These are phyloP conservation scores for Candida caryicola DNA, from an alignment of 805 yeast genomes.

Conservation along the genomic window DNA sequence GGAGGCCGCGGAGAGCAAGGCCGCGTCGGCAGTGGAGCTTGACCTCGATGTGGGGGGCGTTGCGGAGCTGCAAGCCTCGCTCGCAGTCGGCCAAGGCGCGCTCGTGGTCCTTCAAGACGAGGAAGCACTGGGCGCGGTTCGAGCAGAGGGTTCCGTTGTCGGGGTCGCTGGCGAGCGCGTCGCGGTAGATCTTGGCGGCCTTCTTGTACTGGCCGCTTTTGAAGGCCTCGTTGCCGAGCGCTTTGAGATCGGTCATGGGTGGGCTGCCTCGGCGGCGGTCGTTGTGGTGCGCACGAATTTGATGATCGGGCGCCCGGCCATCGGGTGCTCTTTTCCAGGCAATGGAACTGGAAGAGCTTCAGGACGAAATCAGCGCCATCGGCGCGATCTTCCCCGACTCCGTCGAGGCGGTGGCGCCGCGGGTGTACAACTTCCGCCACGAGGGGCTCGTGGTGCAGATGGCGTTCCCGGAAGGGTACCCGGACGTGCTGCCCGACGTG, in stretches of 20 bases:
- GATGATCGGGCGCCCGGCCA: too few species aligned
- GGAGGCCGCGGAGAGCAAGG: constrained; percentile 32
- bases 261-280: too few species aligned
- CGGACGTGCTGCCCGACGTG: constrained; percentile 59
- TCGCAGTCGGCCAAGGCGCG: constrained; percentile 51
- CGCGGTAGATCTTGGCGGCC: constrained; percentile 54
- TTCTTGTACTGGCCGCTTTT: constrained; percentile 38
- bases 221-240: constrained; percentile 55
- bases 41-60: constrained; percentile 30
- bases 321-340: too few species aligned
- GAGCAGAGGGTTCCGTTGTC: constrained; percentile 56
- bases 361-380: constrained; percentile 77
- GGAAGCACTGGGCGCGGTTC: constrained; percentile 66
- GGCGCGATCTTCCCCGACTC: constrained; percentile 83
- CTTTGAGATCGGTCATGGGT: constrained; percentile 24
- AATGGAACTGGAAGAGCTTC: constrained; percentile 46
- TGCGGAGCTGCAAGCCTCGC: constrained; percentile 40
- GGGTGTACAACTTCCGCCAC: constrained; percentile 52
- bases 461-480: constrained; percentile 71
- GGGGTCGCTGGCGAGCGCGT: constrained; percentile 52
- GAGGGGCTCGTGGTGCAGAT: constrained; percentile 59
- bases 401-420: constrained; percentile 36
- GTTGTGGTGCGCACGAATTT: too few species aligned
- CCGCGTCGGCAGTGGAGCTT: constrained; percentile 57
- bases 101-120: constrained; percentile 48